Evolutionary conservation across 352 stramenopile species (phyloP), one percentile per base, ranked within the genome.

Genomic region (Globisporangium nodosum): DNA sequence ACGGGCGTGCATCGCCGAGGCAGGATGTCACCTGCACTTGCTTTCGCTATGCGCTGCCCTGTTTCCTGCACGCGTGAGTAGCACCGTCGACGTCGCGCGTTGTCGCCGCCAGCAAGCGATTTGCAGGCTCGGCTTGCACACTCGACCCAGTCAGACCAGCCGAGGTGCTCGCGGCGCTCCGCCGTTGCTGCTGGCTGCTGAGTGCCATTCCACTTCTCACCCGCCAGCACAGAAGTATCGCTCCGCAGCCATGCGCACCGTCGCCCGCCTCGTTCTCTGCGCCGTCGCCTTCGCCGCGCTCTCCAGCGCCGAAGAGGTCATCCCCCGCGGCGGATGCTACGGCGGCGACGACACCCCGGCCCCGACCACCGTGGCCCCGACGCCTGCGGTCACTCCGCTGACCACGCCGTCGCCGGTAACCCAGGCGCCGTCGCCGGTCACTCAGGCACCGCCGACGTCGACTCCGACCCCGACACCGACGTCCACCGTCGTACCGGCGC

Each of bases 181-280:
- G 20, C 42, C 16, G 33, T 37, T 37, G 33, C 33, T 37, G 33
- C 33, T 12, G 33, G 11, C 33, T 39, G 39, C 24, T n/a, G 42
- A 30, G 9, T 24, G n/a, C 49, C 49, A 62, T 52, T 62, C 39
- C 48, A 56, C 56, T 62, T 56, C 48, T 56, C 39, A 35, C 48
- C 48, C 24, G 15, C 37, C 21, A 27, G 27, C n/a, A 50, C 37
- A 42, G 56, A 56, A 62, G 56, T 62, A 62, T 61, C 55, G 43
- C 56, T 18, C 12, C 11, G 13, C 13, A 15, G 12, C 48, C 35
- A 62, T 62, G 56, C 55, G 54, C 35, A 56, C 40, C 35, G 49
- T 56, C 9, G 49, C 56, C 8, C 56, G 37, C 20, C 56, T 62
- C 35, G 56, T 46, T 16, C 48, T 62, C 27, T 62, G 56, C 13